Evolutionary conservation across 2,329 filamentous ascomycete genomes (phyloP), one percentile per base, ranked within the genome.

Genomic region (Penicillium sp.): DNA sequence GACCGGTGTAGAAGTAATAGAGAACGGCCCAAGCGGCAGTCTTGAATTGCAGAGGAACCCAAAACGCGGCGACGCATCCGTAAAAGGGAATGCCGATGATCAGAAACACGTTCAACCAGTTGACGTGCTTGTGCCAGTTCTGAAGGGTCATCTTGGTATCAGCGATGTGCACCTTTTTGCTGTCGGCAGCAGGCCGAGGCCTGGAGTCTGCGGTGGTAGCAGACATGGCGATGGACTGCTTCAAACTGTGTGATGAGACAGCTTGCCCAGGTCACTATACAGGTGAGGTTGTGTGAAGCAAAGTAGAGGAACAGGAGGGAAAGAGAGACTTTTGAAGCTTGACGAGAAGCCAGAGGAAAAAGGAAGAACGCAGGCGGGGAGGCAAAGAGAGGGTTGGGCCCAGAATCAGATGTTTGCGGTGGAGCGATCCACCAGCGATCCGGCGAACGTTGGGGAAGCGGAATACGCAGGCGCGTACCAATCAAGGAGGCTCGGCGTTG

Each of bases 91-190:
- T 82, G 64, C 88, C 80, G 63, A 95, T 74, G 71, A 96, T 93
- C 71, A 96, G 83, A 61, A 81, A 82, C 61, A 90, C 86, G 74
- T 96, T 96, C 64, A 96, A 82, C 91, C 91, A 96, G 82, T 96
- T 91, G 79, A 96, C 83, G 71, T 96, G 91, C 78, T 92, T 88
- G 77, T 91, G 86, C 89, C 90, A 94, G 79, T 96, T 96, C 67
- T 81, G 78, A 74, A 80, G 82, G 59, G 90, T 96, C 65, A 95
- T 87, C 57, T 89, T 88, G 61, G 84, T 83, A 62, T 95, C 91
- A 62, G 90, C 85, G 75, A 96, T 94, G 75, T 96, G 91, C 68
- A 87, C 83, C 78, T 95, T 96, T 79, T 87, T 83, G 51, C 82
- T 65, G 59, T 72, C 71, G 38, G 62, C 71, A 43, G 62, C 64